Percentiles rank a stretch among this genome's conserved stretches.
phyloP scores from a whole-genome alignment of 2,329 filamentous ascomycete species.

The Sporothrix sp. region DNA sequence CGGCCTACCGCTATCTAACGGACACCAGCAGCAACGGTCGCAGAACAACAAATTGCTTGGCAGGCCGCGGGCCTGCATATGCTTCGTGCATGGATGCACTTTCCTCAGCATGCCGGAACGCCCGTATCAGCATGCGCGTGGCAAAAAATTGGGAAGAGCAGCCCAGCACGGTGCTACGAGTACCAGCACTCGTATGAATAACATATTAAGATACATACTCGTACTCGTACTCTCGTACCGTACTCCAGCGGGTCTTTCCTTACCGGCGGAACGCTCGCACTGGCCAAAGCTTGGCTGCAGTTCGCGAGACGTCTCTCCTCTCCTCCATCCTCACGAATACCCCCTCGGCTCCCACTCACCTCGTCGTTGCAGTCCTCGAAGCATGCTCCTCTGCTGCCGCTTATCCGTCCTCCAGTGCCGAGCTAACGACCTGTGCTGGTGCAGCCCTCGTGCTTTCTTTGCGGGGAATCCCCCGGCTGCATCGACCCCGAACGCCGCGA shows the following conservation, averaged over 20 bases:
- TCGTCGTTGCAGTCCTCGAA: background rate
- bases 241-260: too few relatives aligned
- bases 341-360: constrained; percentile 1
- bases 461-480: background rate
- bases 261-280: background rate
- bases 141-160: background rate
- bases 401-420: background rate
- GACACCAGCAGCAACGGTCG: background rate
- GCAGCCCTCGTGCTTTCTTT: background rate
- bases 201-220: too few relatives aligned
- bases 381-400: background rate
- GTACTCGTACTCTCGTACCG: too few relatives aligned
- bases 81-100: background rate
- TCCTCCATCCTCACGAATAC: constrained; percentile 6
- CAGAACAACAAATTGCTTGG: constrained; percentile 1
- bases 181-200: too few relatives aligned
- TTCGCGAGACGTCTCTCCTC: background rate
- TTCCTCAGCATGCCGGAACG: background rate
- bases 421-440: background rate
- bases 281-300: background rate
- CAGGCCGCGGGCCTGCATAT: background rate
- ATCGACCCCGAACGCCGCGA: too few relatives aligned
- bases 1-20: background rate
- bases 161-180: background rate
- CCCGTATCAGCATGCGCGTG: constrained; percentile 6